phyloP scores from a whole-genome alignment of 2,329 filamentous ascomycete genomes.

The Fusarium coffeatum region DNA sequence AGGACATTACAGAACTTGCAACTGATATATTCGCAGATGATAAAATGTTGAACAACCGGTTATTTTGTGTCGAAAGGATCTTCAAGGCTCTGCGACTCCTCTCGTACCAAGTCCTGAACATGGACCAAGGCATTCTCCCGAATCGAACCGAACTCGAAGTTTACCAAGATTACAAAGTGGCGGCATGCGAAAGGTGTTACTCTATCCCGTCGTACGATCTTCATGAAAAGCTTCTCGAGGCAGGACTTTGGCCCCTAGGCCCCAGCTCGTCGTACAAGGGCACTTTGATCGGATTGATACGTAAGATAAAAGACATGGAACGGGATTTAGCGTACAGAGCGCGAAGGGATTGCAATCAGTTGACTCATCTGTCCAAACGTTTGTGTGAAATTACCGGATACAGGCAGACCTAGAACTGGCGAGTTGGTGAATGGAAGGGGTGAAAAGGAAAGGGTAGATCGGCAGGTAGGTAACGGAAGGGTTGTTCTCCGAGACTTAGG shows the following conservation, averaged over 20 bases:
- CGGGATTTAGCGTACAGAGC: not conserved
- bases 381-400: not conserved
- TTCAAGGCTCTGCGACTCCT: slow-evolving; percentile 24
- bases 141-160: not conserved
- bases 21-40: slow-evolving; percentile 9
- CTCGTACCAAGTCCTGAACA: slow-evolving; percentile 14
- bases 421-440: not conserved
- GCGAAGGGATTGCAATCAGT: slow-evolving; percentile 18
- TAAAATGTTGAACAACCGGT: not conserved
- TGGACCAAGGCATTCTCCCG: slow-evolving; percentile 21
- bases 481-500: not conserved
- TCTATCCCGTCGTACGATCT: slow-evolving; percentile 4
- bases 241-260: slow-evolving; percentile 19
- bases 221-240: not conserved
- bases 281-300: slow-evolving; percentile 17
- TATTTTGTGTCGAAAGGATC: slow-evolving; percentile 3
- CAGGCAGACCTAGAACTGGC: not conserved
- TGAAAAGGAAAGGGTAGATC: not conserved
- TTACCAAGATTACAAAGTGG: slow-evolving; percentile 15
- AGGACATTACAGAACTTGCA: not conserved
- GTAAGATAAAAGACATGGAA: not conserved
- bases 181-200: slow-evolving; percentile 17
- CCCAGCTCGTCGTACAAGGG: not conserved
- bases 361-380: slow-evolving; percentile 18
- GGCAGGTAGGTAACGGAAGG: not conserved